A percentile compares a stretch with the other conserved stretches of the same genome.
phyloP scores from a whole-genome alignment of 192 early-diverging fungal genomes.

The Irineochytrium annulatum region DNA sequence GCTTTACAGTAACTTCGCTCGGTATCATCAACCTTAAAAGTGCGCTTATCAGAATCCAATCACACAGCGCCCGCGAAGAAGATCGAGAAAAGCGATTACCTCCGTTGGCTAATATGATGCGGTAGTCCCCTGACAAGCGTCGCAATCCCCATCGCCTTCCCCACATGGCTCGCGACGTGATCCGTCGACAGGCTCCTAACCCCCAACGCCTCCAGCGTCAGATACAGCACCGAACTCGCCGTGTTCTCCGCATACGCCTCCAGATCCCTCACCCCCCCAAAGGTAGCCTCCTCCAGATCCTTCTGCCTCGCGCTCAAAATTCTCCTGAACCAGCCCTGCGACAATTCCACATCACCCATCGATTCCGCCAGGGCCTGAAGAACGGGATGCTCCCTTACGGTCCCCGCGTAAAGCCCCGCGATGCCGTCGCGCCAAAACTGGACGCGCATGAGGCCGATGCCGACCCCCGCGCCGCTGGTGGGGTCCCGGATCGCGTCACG shows the following conservation, averaged over 20 bases:
- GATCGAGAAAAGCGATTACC: too few species aligned
- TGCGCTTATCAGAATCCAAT: too few species aligned
- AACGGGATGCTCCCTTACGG: conserved; percentile 59
- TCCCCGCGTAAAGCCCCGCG: conserved; percentile 42
- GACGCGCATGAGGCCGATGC: conserved; percentile 75
- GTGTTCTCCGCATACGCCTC: conserved; percentile 90
- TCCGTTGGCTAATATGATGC: conserved; percentile 60
- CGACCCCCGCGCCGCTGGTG: conserved; percentile 27
- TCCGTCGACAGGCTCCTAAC: conserved; percentile 77
- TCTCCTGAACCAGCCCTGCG: conserved; percentile 75
- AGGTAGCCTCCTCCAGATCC: conserved; percentile 60
- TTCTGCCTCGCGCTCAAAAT: conserved; percentile 66
- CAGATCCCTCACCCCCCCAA: conserved; percentile 67
- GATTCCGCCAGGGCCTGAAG: conserved; percentile 62
- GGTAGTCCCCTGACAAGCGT: conserved; percentile 72
- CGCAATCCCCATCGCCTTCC: conserved; percentile 81
- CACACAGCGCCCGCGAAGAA: too few species aligned
- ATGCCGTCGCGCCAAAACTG: conserved; percentile 86
- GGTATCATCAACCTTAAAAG: conserved; percentile 78
- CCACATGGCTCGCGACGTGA: conserved; percentile 86
- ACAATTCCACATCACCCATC: conserved; percentile 50
- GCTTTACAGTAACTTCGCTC: conserved; percentile 70
- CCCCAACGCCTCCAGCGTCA: conserved; percentile 83
- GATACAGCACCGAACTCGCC: conserved; percentile 78
- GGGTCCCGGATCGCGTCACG: conserved; percentile 58